phyloP scores from a whole-genome alignment of 345 rosid species.

The Jatropha curcas region DNA sequence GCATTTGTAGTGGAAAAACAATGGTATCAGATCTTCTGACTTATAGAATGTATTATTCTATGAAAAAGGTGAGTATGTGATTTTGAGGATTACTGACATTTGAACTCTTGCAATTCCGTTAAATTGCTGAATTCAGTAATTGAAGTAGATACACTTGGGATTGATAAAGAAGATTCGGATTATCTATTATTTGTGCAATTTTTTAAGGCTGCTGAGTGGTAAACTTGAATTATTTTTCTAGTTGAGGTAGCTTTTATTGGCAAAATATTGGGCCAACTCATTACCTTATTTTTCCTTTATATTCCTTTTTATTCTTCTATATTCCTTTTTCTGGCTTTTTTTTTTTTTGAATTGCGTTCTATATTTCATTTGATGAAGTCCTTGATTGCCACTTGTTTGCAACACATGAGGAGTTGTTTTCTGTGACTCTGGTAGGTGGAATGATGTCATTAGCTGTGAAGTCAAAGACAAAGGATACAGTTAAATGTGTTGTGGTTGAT shows the following conservation, averaged over 20 bases:
- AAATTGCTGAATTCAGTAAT: neutral
- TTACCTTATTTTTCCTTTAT: neutral
- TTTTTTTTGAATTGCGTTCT: neutral
- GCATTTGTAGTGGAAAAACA: neutral
- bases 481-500: slow-evolving; percentile 74
- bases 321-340: too few relatives aligned
- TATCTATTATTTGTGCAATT: neutral
- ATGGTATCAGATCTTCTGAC: neutral
- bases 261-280: neutral
- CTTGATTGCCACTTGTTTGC: neutral
- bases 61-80: neutral
- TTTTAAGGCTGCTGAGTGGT: neutral
- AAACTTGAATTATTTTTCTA: neutral
- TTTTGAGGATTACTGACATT: neutral
- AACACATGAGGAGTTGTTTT: slow-evolving; percentile 14
- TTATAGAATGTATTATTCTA: neutral
- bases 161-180: too few relatives aligned
- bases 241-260: neutral
- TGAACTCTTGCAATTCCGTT: neutral
- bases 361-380: neutral
- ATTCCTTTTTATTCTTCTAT: too few relatives aligned
- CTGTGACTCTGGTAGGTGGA: slow-evolving; percentile 63
- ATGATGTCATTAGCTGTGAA: slow-evolving; percentile 95
- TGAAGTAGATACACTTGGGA: neutral
- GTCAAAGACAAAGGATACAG: slow-evolving; percentile 69